Conservation (phyloP, 139 green algal species). For the Chlorella sp. region DNA sequence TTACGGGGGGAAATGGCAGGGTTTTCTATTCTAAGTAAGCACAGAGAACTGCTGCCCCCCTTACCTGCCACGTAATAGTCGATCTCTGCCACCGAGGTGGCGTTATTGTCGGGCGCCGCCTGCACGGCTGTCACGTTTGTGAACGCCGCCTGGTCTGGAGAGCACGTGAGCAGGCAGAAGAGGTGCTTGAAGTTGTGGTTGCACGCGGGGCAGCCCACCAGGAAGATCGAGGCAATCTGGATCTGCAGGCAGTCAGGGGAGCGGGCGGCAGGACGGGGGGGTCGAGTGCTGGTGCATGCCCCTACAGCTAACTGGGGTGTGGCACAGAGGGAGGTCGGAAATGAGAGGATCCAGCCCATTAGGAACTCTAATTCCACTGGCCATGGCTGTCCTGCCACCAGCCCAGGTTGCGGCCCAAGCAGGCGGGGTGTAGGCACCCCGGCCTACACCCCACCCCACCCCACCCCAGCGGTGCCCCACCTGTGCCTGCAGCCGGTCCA, state of each 20-base stretch:
- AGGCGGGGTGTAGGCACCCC: too few species aligned
- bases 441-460: background rate
- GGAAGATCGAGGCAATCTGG: slow-evolving; percentile 73
- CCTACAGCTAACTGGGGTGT: too few species aligned
- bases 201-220: slow-evolving; percentile 90
- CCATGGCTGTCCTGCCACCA: too few species aligned
- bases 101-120: slow-evolving; percentile 48
- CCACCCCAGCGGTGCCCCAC: slow-evolving; percentile 48
- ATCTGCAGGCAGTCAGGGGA: slow-evolving; percentile 47
- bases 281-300: too few species aligned
- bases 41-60: background rate
- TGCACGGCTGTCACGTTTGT: slow-evolving; percentile 79
- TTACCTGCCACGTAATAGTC: slow-evolving; percentile 60
- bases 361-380: too few species aligned
- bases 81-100: slow-evolving; percentile 60
- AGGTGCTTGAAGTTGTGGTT: slow-evolving; percentile 93
- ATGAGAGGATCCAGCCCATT: too few species aligned
- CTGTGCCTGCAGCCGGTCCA: slow-evolving; percentile 71
- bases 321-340: too few species aligned
- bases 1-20: too few species aligned
- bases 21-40: too few species aligned
- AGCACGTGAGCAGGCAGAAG: slow-evolving; percentile 83
- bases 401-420: too few species aligned
- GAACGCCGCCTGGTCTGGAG: slow-evolving; percentile 85
- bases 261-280: too few species aligned